Base-by-base conservation (phyloP, 257 asterid genomes). In the Linderniella brevidens region DNA sequence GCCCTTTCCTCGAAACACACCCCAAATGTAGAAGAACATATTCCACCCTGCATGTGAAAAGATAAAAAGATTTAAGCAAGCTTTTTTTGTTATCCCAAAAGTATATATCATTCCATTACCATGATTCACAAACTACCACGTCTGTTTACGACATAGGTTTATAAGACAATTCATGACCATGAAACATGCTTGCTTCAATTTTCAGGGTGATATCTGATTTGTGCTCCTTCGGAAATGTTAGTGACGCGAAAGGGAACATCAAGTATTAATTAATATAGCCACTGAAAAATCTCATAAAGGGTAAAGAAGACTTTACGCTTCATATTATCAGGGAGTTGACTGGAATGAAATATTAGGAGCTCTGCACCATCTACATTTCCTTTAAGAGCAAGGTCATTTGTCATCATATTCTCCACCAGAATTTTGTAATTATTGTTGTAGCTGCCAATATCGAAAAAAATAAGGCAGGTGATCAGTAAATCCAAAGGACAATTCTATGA, bases 341-440 rank as follows among this genome's bases (percentile, higher is more conserved):
- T 82, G 46, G 96, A 86, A 58, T 94, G 80, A 63, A 76, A 86
- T 66, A 86, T 79, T 71, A 86, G 69, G 60, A 86, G 93, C 58
- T 86, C 96, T 25, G 72, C 82, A 19, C 85, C 93, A 72, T 71
- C 61, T 53, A 82, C 49, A 56, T 56, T 70, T 45, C 87, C 96
- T 69, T 58, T 71, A 57, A 86, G 85, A 67, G 92, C 96, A 52
- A 77, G 76, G 68, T 86, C 96, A 56, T 69, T 71, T 60, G 67
- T 79, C 78, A 86, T 82, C 96, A 86, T 74, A 49, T 68, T 71
- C 58, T 82, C 80, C 68, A 86, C 57, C 68, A 75, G 57, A 50
- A 63, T 59, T 63, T 79, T 79, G 76, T 86, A 86, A 62, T 78
- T 64, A 67, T 70, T 77, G 68, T 77, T 70, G 46, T 86, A 76